phyloP scores from a whole-genome alignment of 129 eudicot genomes.

The Ambrosia trifida region DNA sequence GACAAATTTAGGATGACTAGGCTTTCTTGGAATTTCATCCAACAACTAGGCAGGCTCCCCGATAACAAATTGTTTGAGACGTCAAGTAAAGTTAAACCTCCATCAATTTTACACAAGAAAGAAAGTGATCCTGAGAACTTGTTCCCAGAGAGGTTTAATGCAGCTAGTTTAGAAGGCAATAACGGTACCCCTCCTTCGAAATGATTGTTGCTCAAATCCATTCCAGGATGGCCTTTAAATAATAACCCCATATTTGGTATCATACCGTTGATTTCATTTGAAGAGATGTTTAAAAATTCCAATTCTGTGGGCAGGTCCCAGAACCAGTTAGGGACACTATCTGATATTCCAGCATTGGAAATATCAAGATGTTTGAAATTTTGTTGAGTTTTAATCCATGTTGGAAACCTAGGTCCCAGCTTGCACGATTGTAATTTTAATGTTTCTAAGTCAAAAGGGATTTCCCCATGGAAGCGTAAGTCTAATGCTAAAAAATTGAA shows the following conservation, averaged over 20 bases:
- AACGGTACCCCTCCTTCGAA: constrained; percentile 1
- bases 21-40: too few relatives aligned
- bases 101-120: constrained; percentile 7
- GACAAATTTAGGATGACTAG: too few relatives aligned
- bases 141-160: constrained; percentile 32
- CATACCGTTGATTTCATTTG: constrained; percentile 30
- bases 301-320: constrained; percentile 19
- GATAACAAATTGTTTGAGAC: not conserved
- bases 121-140: constrained; percentile 33
- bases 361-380: constrained; percentile 30
- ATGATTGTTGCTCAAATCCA: constrained; percentile 30
- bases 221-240: not conserved
- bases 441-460: constrained; percentile 26
- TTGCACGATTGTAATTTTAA: constrained; percentile 31
- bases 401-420: constrained; percentile 44
- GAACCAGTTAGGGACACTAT: constrained; percentile 37
- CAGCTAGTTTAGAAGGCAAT: not conserved
- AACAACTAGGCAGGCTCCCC: too few relatives aligned
- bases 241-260: constrained; percentile 18
- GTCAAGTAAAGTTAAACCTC: constrained; percentile 4
- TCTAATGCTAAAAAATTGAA: constrained; percentile 33
- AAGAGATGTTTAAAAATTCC: constrained; percentile 24
- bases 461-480: constrained; percentile 21
- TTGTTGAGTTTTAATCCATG: constrained; percentile 39
- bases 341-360: constrained; percentile 34